phyloP scores from a whole-genome alignment of 441 rosid species.

The Manihot esculenta region DNA sequence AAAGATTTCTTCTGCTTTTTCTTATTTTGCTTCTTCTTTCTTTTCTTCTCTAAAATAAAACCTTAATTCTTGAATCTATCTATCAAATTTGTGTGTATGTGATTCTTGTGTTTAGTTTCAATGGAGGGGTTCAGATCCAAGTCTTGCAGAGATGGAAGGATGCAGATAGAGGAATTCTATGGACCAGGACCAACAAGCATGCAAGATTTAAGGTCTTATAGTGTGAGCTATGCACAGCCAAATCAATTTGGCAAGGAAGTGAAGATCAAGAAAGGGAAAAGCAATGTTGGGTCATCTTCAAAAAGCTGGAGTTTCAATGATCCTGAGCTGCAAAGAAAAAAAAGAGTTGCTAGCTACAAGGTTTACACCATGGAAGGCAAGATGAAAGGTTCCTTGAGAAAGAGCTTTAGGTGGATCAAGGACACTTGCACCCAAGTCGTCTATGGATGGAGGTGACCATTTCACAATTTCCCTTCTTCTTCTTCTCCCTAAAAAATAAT shows the following conservation, averaged over 20 bases:
- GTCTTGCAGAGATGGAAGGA: constrained; percentile 65
- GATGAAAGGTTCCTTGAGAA: constrained; percentile 77
- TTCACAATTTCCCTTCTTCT: neutral
- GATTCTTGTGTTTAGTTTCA: neutral
- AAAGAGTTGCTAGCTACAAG: constrained; percentile 82
- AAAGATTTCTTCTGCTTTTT: neutral
- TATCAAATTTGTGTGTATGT: neutral
- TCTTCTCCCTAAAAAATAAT: neutral
- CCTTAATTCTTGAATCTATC: constrained; percentile 21
- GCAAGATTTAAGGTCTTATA: constrained; percentile 78
- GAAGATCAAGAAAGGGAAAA: constrained; percentile 53
- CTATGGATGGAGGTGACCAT: constrained; percentile 56
- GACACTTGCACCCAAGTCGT: constrained; percentile 58
- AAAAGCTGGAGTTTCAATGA: constrained; percentile 63
- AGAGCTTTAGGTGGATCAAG: constrained; percentile 88
- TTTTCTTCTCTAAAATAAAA: neutral
- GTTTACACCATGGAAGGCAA: constrained; percentile 76
- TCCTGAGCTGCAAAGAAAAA: constrained; percentile 89
- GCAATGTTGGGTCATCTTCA: constrained; percentile 42
- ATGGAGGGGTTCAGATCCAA: constrained; percentile 74
- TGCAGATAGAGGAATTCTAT: constrained; percentile 38
- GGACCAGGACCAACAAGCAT: constrained; percentile 47
- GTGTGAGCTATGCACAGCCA: constrained; percentile 47
- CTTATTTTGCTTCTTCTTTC: neutral
- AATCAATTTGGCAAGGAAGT: constrained; percentile 37